Evolutionary conservation across 805 yeast genomes (phyloP), one percentile per base, ranked within the genome.

Genomic region (Lachancea sp.): DNA sequence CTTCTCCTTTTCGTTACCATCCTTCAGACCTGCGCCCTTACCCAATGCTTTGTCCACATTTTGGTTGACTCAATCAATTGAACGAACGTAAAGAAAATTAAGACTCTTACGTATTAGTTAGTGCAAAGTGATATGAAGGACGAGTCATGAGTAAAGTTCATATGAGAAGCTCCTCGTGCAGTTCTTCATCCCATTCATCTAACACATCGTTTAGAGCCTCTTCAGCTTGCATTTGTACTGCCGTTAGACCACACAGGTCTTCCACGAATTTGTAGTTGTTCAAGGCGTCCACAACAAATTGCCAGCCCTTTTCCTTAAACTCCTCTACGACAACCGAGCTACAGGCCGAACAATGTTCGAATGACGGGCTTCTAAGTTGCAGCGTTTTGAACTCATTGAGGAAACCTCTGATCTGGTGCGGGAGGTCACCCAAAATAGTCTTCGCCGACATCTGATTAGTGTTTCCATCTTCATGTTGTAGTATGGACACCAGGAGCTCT

Each of bases 401-500:
- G 55, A 81, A 90, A 0, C 97, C 98, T 45, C 99, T 70, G 17
- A 92, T 68, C 58, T 94, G 98, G 60, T 90, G 98, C 0, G 96
- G 95, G 2, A 80, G 62, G 1, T 72, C 74, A 0, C 97, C 96
- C 18, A 90, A 62, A 0, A 73, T 61, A 1, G 74, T 66, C 12
- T 43, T 46, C 2, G 42, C 54, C 5, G 50, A 47, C 2, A 55
- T 43, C 0, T 56, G 8, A 13, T 17, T 23, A 6, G 36, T 72
- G 19, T 55, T 51, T 18, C 73, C 74, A 16, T 68, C 67, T 0
- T 77, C 77, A 49, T 80, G 82, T 58, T 90, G 97, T 29, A 86
- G 52, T 0, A 85, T 46, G 1, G 92, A 76, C 0, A 84, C 83
- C 45, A 87, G 55, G 5, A 92, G 63, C 58, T 92, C 98, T 1